Percentiles rank a stretch among this genome's conserved stretches.
These are phyloP conservation scores for Smallanthus sonchifolius DNA, from an alignment of 129 eudicot genomes.

Conservation along the genomic window DNA sequence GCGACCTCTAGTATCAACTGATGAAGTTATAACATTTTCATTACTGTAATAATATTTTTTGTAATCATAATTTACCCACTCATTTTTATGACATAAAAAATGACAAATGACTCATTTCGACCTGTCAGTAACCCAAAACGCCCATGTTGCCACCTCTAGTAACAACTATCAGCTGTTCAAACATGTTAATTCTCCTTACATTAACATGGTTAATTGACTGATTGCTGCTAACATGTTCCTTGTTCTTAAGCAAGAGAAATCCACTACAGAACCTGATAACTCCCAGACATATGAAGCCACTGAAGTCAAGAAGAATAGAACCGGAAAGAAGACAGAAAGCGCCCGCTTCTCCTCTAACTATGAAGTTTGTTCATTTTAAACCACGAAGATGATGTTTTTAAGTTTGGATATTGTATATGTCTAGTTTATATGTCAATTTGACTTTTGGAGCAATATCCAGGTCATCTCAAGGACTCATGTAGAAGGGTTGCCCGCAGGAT, in stretches of 20 bases:
- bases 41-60: neutral
- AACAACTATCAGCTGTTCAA: neutral
- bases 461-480: conserved; percentile 40
- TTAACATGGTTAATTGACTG: conserved; percentile 10
- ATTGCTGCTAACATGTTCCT: conserved; percentile 18
- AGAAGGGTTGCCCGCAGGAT: conserved; percentile 69
- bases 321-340: conserved; percentile 24
- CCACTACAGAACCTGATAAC: conserved; percentile 24
- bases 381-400: conserved; percentile 9
- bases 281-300: conserved; percentile 13
- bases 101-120: neutral
- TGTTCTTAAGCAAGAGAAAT: neutral
- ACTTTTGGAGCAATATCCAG: conserved; percentile 36
- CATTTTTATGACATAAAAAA: neutral
- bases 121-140: neutral
- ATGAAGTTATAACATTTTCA: neutral
- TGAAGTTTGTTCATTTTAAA: conserved; percentile 31
- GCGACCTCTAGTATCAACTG: neutral
- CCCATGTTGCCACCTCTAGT: neutral
- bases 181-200: neutral
- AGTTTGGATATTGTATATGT: neutral
- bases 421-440: neutral
- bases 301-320: conserved; percentile 2
- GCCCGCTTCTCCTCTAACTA: conserved; percentile 12
- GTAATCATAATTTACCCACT: neutral